A percentile compares a stretch with the other conserved stretches of the same genome.
Evolutionary conservation across 2,329 filamentous ascomycete genomes (phyloP).

Genomic region (Aureobasidium zeae): DNA sequence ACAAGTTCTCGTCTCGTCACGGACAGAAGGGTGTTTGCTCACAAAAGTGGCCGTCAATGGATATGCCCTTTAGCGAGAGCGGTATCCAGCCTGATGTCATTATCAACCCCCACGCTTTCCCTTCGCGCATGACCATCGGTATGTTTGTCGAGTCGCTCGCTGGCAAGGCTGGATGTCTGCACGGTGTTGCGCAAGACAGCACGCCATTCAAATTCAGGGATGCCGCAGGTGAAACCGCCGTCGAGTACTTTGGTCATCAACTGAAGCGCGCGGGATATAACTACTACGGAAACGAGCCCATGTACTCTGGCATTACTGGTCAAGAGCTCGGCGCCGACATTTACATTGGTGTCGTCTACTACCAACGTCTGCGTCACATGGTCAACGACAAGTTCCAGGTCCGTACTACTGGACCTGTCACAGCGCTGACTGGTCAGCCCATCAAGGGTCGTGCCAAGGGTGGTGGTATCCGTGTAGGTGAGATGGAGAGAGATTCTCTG

Average conservation of each 20-base stretch:
- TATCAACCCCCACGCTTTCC: slow-evolving; percentile 99
- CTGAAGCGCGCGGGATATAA: slow-evolving; percentile 93
- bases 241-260: slow-evolving; percentile 92
- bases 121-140: slow-evolving; percentile 98
- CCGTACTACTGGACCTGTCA: slow-evolving; percentile 86
- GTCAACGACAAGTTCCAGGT: slow-evolving; percentile 99
- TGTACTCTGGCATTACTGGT: slow-evolving; percentile 96
- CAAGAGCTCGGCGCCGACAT: slow-evolving; percentile 91
- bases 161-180: slow-evolving; percentile 86
- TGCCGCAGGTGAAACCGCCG: slow-evolving; percentile 81
- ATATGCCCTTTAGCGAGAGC: slow-evolving; percentile 95
- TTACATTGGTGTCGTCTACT: slow-evolving; percentile 94
- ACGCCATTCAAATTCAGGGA: slow-evolving; percentile 79
- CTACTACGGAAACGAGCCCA: slow-evolving; percentile 95
- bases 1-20: slow-evolving; percentile 98
- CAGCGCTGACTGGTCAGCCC: slow-evolving; percentile 82
- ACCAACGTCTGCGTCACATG: slow-evolving; percentile 97
- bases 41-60: slow-evolving; percentile 85
- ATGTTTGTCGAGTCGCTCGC: slow-evolving; percentile 98
- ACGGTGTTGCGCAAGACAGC: slow-evolving; percentile 90
- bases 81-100: slow-evolving; percentile 97
- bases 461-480: slow-evolving; percentile 96
- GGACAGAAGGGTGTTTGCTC: slow-evolving; percentile 96
- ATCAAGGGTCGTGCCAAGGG: slow-evolving; percentile 95
- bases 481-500: slow-evolving; percentile 96